Percentiles rank a stretch among this genome's conserved stretches.
These are phyloP conservation scores for Agrostemma githago DNA, from an alignment of 148 eudicot genomes.

Conservation along the genomic window DNA sequence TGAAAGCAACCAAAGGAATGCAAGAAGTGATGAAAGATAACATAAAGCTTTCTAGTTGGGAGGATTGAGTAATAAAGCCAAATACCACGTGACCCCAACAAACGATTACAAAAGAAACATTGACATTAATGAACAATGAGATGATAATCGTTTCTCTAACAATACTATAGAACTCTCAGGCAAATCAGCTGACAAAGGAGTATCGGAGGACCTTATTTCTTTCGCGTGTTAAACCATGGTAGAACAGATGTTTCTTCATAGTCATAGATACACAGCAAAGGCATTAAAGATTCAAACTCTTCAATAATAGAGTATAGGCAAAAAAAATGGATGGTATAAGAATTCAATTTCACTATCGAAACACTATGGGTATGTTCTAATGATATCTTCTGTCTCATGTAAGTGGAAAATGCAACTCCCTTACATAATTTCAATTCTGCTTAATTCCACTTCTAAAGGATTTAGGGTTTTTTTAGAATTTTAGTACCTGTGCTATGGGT, in stretches of 20 bases:
- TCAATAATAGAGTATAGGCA: too few relatives aligned
- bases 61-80: background rate
- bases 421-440: too few relatives aligned
- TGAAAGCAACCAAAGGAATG: too few relatives aligned
- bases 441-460: too few relatives aligned
- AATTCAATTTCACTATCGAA: too few relatives aligned
- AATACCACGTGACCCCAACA: background rate
- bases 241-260: background rate
- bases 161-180: background rate
- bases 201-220: background rate
- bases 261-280: background rate
- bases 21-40: too few relatives aligned
- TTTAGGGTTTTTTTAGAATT: too few relatives aligned
- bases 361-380: too few relatives aligned
- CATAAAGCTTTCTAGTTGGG: background rate
- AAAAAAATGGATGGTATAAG: too few relatives aligned
- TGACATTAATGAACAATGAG: background rate
- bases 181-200: background rate
- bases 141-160: background rate
- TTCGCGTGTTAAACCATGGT: background rate
- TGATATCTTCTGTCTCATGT: too few relatives aligned
- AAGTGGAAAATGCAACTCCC: too few relatives aligned
- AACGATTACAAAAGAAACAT: background rate
- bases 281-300: too few relatives aligned
- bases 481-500: background rate